Evolutionary conservation across 495 filamentous ascomycete species (phyloP).

Genomic region (Immersiella caudata): DNA sequence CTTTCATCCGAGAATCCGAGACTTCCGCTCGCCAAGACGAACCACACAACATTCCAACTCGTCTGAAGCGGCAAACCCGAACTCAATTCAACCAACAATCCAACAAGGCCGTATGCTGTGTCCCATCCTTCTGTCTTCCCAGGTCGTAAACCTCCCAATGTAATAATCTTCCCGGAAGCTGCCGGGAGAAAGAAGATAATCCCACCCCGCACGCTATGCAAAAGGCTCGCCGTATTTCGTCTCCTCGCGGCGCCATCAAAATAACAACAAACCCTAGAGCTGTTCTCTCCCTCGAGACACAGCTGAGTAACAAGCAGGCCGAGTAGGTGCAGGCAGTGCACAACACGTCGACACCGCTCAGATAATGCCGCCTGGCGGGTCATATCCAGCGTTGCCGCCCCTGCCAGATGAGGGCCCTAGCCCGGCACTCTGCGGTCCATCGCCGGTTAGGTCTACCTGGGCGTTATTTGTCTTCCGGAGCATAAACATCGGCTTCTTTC

Average conservation of each 20-base stretch:
- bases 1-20: no score
- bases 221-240: background rate
- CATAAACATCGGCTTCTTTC: constrained; percentile 99
- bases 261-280: background rate
- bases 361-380: constrained; percentile 60
- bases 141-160: background rate
- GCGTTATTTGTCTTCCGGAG: constrained; percentile 67
- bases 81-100: background rate
- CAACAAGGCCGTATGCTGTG: constrained; percentile 8
- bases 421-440: constrained; percentile 52
- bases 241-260: background rate
- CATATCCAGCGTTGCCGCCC: constrained; percentile 44
- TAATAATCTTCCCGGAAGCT: background rate
- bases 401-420: constrained; percentile 33
- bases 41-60: no score
- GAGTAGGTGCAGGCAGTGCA: background rate
- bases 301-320: background rate
- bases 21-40: no score
- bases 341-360: constrained; percentile 29
- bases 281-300: background rate
- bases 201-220: constrained; percentile 20
- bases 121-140: constrained; percentile 1
- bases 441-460: constrained; percentile 39
- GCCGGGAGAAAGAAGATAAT: background rate
- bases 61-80: no score